phyloP scores from a whole-genome alignment of 768 basidiomycete genomes.

The Lactarius vividus region DNA sequence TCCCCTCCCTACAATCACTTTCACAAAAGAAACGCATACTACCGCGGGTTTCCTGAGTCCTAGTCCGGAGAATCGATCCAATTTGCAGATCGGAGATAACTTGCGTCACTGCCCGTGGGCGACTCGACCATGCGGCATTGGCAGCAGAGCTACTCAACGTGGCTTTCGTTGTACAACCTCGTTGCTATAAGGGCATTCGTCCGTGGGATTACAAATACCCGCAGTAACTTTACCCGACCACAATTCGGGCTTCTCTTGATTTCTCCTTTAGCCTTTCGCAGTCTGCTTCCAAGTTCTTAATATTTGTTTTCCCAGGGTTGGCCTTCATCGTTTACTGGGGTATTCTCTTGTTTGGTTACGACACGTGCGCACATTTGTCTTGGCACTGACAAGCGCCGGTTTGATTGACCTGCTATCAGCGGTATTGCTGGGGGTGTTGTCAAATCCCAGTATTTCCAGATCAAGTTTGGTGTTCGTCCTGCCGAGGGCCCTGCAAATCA shows the following conservation, averaged over 20 bases:
- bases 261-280: neutral
- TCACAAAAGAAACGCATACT: neutral
- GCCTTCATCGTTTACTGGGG: constrained; percentile 77
- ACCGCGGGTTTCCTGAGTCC: neutral
- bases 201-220: neutral
- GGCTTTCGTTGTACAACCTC: neutral
- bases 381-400: constrained; percentile 17
- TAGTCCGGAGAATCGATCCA: neutral
- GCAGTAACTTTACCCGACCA: neutral
- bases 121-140: neutral
- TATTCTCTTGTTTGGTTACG: constrained; percentile 80
- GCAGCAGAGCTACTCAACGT: neutral
- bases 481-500: constrained; percentile 43
- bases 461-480: constrained; percentile 57
- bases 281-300: neutral
- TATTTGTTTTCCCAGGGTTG: constrained; percentile 45
- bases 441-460: constrained; percentile 54
- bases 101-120: neutral
- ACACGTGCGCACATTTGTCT: constrained; percentile 47
- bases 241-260: neutral
- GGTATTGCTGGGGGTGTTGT: constrained; percentile 73
- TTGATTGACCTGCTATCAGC: constrained; percentile 34
- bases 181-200: neutral
- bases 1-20: neutral
- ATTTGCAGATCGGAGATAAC: neutral